Conservation (phyloP, 345 rosid genomes). For the Gossypioides kirkii region DNA sequence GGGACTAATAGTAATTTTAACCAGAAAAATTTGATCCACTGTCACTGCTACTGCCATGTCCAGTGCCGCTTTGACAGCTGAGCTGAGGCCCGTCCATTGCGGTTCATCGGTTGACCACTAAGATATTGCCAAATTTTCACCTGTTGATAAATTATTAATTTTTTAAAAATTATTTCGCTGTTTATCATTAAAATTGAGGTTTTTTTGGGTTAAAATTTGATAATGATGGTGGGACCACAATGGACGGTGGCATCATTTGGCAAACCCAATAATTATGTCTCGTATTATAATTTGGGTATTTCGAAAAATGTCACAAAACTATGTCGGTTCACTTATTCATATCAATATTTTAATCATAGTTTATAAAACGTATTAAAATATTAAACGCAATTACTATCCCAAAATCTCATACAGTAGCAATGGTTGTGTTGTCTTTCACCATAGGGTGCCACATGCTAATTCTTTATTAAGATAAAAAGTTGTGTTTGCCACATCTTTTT, state of each 20-base stretch:
- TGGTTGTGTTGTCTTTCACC: background rate
- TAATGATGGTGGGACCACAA: constrained; percentile 1
- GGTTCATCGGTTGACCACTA: background rate
- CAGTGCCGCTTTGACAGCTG: background rate
- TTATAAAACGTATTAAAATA: too few species aligned
- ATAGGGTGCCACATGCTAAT: background rate
- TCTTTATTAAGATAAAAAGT: background rate
- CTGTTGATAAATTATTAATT: background rate
- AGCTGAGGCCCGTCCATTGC: background rate
- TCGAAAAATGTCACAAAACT: background rate
- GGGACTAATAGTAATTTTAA: too few species aligned
- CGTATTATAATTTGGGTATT: background rate
- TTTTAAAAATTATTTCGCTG: background rate
- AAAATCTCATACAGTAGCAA: background rate
- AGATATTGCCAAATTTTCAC: too few species aligned
- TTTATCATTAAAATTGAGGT: background rate
- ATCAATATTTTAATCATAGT: too few species aligned
- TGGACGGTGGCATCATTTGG: constrained; percentile 22
- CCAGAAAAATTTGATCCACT: too few species aligned
- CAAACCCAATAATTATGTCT: constrained; percentile 9
- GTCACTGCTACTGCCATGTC: too few species aligned
- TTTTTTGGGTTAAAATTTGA: background rate
- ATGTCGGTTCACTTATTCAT: background rate
- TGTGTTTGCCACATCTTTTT: background rate
- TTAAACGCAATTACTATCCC: too few species aligned